Percentiles rank a stretch among this genome's conserved stretches.
phyloP scores from a whole-genome alignment of 345 rosid genomes.

The Brassica rapa region DNA sequence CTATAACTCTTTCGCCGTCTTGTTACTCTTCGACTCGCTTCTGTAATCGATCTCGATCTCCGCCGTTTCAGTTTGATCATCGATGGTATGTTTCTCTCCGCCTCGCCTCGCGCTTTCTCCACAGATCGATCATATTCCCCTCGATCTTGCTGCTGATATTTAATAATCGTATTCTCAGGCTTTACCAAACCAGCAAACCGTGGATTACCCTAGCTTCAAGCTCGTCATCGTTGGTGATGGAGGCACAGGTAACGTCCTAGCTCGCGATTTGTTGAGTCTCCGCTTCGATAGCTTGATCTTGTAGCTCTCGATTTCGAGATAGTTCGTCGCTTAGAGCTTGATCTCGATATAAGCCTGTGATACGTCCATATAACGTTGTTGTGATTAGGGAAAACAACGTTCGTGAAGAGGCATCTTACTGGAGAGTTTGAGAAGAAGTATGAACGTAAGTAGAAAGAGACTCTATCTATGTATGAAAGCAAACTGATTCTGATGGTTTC shows the following conservation, averaged over 20 bases:
- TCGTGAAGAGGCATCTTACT: conserved; percentile 72
- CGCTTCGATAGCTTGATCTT: neutral
- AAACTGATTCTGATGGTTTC: neutral
- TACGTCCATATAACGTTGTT: neutral
- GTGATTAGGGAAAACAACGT: conserved; percentile 65
- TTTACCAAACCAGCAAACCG: conserved; percentile 71
- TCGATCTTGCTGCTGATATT: conserved; percentile 1
- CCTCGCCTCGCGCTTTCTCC: neutral
- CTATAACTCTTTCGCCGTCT: conserved; percentile 25
- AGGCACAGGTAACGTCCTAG: conserved; percentile 67
- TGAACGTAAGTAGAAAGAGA: conserved; percentile 48
- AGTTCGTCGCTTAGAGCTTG: no score
- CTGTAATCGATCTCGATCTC: neutral
- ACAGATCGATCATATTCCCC: neutral
- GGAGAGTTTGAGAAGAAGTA: conserved; percentile 83
- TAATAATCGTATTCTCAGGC: conserved; percentile 46
- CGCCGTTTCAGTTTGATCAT: neutral
- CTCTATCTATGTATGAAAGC: neutral
- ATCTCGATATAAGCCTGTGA: neutral
- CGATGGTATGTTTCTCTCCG: conserved; percentile 26
- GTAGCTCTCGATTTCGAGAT: neutral
- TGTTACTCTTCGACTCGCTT: neutral
- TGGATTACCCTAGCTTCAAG: conserved; percentile 83
- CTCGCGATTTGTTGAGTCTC: neutral
- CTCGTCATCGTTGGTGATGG: conserved; percentile 94